phyloP scores from a whole-genome alignment of 1,284 basidiomycete species.

The Leucoagaricus sp. region DNA sequence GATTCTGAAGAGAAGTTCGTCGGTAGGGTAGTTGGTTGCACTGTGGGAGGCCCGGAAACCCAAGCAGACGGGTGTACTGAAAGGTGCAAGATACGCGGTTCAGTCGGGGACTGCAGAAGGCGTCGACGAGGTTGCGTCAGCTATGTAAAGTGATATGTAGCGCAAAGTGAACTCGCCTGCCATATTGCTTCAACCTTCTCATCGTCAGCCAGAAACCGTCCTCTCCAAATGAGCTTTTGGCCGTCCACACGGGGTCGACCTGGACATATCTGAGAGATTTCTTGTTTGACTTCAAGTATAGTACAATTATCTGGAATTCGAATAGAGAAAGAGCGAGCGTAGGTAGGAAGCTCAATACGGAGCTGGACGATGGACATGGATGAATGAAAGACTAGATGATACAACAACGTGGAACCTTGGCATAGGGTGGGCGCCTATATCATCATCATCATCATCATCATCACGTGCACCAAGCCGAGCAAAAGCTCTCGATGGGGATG shows the following conservation, averaged over 20 bases:
- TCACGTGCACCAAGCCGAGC: too few relatives aligned
- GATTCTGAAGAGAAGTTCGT: constrained; percentile 14
- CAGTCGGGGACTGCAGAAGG: constrained; percentile 48
- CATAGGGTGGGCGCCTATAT: constrained; percentile 20
- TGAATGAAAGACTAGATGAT: constrained; percentile 14
- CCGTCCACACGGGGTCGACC: constrained; percentile 69
- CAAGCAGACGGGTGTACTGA: constrained; percentile 78
- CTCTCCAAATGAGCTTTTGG: constrained; percentile 75
- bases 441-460: too few relatives aligned
- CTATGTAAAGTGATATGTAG: constrained; percentile 4
- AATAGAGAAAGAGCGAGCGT: constrained; percentile 64
- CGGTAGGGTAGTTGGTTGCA: constrained; percentile 22
- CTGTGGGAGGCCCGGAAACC: constrained; percentile 50
- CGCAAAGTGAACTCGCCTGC: constrained; percentile 48
- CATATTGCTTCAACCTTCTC: constrained; percentile 69
- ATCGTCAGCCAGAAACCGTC: constrained; percentile 62
- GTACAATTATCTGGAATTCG: constrained; percentile 49
- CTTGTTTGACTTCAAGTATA: constrained; percentile 65
- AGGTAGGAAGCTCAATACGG: constrained; percentile 73
- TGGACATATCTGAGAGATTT: constrained; percentile 59
- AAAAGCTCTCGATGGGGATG: too few relatives aligned
- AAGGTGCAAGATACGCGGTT: constrained; percentile 66
- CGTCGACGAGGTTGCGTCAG: constrained; percentile 18
- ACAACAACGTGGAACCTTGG: constrained; percentile 18
- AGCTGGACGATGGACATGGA: constrained; percentile 49